phyloP scores from a whole-genome alignment of 768 basidiomycete genomes.

The Macrolepiota fuliginosa region DNA sequence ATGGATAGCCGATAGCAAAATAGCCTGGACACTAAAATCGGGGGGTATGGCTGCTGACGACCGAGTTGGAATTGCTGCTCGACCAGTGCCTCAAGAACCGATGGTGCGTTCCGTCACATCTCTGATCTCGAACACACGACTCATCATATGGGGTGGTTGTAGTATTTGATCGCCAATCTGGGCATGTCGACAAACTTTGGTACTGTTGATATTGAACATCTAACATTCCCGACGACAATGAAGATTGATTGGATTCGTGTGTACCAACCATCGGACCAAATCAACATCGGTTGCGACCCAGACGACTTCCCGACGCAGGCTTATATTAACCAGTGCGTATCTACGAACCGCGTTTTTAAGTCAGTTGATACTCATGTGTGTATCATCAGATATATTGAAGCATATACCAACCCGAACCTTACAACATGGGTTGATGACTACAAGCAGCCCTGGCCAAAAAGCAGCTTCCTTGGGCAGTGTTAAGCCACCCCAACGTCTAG shows the following conservation, averaged over 20 bases:
- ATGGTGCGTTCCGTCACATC: constrained; percentile 46
- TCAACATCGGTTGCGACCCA: constrained; percentile 88
- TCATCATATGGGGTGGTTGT: neutral
- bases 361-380: neutral
- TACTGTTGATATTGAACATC: constrained; percentile 62
- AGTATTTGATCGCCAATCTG: constrained; percentile 85
- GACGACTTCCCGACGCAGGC: constrained; percentile 70
- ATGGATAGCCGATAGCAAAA: constrained; percentile 65
- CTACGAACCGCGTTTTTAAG: neutral
- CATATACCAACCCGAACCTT: constrained; percentile 81
- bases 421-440: constrained; percentile 73
- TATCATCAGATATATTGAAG: constrained; percentile 47
- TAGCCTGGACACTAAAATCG: constrained; percentile 69
- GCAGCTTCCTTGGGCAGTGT: constrained; percentile 57
- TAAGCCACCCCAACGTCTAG: constrained; percentile 19
- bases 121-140: neutral
- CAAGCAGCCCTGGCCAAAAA: constrained; percentile 69
- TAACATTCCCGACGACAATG: constrained; percentile 76
- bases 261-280: constrained; percentile 69
- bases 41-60: constrained; percentile 57
- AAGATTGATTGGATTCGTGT: constrained; percentile 86
- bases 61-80: constrained; percentile 55
- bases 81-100: constrained; percentile 81
- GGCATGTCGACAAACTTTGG: constrained; percentile 83
- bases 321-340: constrained; percentile 71